Conservation (phyloP, 495 filamentous ascomycete species). For the Saxispiralis lemnorum region DNA sequence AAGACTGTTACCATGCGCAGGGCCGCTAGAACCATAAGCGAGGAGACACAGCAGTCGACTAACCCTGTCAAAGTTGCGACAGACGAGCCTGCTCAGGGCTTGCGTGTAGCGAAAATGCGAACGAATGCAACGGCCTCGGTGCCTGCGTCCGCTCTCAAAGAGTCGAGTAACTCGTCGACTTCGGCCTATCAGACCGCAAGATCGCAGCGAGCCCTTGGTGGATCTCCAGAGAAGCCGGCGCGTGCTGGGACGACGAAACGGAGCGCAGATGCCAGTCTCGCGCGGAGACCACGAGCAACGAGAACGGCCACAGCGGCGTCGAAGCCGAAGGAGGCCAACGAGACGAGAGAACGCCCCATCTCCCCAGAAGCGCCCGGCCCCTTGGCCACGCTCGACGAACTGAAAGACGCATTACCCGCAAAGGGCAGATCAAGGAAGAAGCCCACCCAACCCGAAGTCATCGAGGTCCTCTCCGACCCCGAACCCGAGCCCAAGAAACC, state of each 20-base stretch:
- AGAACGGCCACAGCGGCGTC: background rate
- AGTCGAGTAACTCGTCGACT: constrained; percentile 2
- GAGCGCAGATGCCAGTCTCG: constrained; percentile 13
- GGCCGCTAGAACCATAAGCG: constrained; percentile 14
- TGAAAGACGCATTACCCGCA: constrained; percentile 5
- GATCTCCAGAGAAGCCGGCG: constrained; percentile 4
- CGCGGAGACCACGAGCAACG: constrained; percentile 11
- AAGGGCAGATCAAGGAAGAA: constrained; percentile 4
- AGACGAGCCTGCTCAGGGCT: constrained; percentile 4
- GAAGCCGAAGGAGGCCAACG: background rate
- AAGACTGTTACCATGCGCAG: constrained; percentile 7
- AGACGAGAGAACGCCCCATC: constrained; percentile 7
- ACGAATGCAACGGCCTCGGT: background rate
- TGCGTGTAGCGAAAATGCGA: constrained; percentile 6
- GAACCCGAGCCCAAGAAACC: constrained; percentile 4
- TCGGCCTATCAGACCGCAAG: background rate
- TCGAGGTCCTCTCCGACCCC: constrained; percentile 15
- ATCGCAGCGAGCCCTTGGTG: background rate
- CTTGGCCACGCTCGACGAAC: constrained; percentile 12
- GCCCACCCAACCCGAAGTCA: constrained; percentile 6
- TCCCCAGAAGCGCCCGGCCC: constrained; percentile 10
- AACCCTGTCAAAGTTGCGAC: constrained; percentile 6
- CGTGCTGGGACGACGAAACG: constrained; percentile 6
- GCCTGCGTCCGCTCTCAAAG: constrained; percentile 1
- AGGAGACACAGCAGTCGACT: constrained; percentile 10